Evolutionary conservation across 768 basidiomycete species (phyloP), one percentile per base, ranked within the genome.

Genomic region (Mycena crocata): DNA sequence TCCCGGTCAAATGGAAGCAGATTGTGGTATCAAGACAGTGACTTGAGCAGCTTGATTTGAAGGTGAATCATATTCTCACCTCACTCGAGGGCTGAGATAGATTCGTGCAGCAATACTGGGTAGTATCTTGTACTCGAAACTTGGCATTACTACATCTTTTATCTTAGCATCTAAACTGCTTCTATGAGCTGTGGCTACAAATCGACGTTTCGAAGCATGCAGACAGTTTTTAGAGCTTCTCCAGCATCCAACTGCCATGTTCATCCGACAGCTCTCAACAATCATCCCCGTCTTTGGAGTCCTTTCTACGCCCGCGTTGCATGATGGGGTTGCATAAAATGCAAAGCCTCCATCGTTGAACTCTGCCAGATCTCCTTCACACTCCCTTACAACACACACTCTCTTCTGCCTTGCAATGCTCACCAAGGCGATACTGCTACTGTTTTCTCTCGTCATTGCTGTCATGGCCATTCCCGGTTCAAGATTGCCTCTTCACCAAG

Each of bases 361-460:
- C 40, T 5, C 44, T 35, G 13, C 30, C 28, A 23, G 9, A 8
- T 26, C 31, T 31, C 37, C 13, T n/a, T 12, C 31, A 31, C 24
- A 2, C n/a, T 32, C 48, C 37, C n/a, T 48, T 26, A 32, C 42
- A 49, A 49, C 26, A 23, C 60, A 7, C 28, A 54, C 61, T 19
- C 39, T 55, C 3, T 4, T 31, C 14, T 35, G 12, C 24, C 57
- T 14, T 24, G n/a, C 31, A 45, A 62, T 61, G 60, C 30, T 61
- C 23, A 49, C 26, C 13, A 49, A 49, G 42, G 39, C 37, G 17
- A 50, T 3, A 10, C 21, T 37, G 54, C 45, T 68, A 5, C 21
- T 59, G 12, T 49, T 68, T n/a, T 46, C 28, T 55, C 57, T 68
- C 48, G 34, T 63, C 14, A 15, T 68, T 26, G 37, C 62, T 5